phyloP scores from a whole-genome alignment of 768 basidiomycete genomes.

The Amanita molliuscula region DNA sequence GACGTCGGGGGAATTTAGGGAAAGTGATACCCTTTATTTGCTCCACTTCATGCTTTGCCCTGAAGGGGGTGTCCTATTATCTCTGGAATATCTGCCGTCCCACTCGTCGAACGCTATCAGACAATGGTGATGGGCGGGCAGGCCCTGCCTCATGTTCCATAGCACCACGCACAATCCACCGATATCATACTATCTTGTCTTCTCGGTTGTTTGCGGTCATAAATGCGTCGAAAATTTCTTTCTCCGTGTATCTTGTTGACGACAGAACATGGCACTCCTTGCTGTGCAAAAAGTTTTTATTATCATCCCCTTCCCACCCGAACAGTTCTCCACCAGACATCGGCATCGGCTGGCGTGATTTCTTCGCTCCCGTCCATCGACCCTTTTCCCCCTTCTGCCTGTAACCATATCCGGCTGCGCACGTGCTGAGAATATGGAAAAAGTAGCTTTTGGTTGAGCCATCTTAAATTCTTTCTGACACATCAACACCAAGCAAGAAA shows the following conservation, averaged over 20 bases:
- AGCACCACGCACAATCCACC: too few relatives aligned
- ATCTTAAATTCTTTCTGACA: conserved; percentile 3
- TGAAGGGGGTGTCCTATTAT: not conserved
- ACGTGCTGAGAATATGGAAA: not conserved
- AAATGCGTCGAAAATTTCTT: not conserved
- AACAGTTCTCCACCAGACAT: not conserved
- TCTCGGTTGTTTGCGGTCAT: not conserved
- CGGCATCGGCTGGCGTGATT: not conserved
- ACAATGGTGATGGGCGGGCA: not conserved
- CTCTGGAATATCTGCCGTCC: not conserved
- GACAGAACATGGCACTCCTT: not conserved
- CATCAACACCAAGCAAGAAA: not conserved
- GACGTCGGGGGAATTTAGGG: not conserved
- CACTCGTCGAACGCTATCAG: conserved; percentile 1
- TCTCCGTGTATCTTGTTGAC: not conserved
- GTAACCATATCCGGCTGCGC: not conserved
- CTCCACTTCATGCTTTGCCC: not conserved
- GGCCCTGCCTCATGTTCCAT: not conserved
- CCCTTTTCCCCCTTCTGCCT: not conserved
- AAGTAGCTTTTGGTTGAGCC: not conserved
- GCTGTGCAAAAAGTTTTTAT: not conserved
- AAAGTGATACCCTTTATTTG: not conserved
- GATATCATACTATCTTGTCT: not conserved
- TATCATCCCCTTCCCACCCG: not conserved
- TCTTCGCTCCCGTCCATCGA: not conserved